Conservation (phyloP, 2,329 filamentous ascomycete species). For the Paecilomyces niveus region DNA sequence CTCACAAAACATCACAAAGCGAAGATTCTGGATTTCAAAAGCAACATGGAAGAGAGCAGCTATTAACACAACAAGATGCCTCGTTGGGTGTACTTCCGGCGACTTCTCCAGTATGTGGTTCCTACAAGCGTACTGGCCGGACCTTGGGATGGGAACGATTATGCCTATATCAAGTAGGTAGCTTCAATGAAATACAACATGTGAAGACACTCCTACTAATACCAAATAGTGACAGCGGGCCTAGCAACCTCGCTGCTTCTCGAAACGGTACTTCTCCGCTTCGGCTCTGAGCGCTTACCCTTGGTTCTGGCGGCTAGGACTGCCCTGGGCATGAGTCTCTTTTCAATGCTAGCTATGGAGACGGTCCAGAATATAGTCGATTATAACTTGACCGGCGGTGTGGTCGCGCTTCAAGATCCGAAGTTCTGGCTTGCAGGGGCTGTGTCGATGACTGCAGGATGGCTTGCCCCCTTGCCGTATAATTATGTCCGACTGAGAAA, state of each 20-base stretch:
- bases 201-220: not conserved
- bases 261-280: slow-evolving; percentile 45
- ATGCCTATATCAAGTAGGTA: slow-evolving; percentile 48
- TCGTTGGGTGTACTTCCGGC: slow-evolving; percentile 49
- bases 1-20: not conserved
- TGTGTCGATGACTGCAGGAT: slow-evolving; percentile 10
- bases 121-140: slow-evolving; percentile 43
- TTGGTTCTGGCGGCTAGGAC: slow-evolving; percentile 45
- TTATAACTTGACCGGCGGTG: slow-evolving; percentile 48
- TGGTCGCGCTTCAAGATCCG: slow-evolving; percentile 41
- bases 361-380: slow-evolving; percentile 49
- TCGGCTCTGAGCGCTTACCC: slow-evolving; percentile 42
- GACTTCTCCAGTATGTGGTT: slow-evolving; percentile 53
- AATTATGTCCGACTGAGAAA: slow-evolving; percentile 12
- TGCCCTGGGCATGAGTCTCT: slow-evolving; percentile 52
- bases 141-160: slow-evolving; percentile 41
- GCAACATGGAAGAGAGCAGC: slow-evolving; percentile 44
- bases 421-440: slow-evolving; percentile 45
- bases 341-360: slow-evolving; percentile 56
- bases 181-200: too few species aligned
- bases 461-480: slow-evolving; percentile 12
- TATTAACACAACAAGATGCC: slow-evolving; percentile 50
- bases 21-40: slow-evolving; percentile 30
- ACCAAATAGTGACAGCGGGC: slow-evolving; percentile 43
- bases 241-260: slow-evolving; percentile 47